Evolutionary conservation across 768 basidiomycete species (phyloP).

Genomic region (Naganishia antarctica): DNA sequence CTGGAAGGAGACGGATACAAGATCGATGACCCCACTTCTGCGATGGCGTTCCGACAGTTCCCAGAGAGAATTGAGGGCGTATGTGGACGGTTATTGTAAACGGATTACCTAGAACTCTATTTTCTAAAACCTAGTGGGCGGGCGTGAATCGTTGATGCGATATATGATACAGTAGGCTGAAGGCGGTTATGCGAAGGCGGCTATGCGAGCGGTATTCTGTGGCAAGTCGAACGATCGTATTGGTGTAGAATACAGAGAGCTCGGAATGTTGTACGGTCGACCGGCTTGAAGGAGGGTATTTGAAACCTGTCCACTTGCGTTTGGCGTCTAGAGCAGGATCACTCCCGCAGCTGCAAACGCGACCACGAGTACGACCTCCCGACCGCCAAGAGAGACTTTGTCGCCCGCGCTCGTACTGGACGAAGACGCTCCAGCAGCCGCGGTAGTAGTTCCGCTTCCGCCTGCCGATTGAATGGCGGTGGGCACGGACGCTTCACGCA

Average conservation of each 20-base stretch:
- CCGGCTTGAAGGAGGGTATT: no score
- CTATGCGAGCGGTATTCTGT: neutral
- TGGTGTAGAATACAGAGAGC: no score
- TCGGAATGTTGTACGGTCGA: no score
- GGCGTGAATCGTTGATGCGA: neutral
- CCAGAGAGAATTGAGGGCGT: no score
- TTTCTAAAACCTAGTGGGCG: neutral
- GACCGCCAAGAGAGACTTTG: neutral
- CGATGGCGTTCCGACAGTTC: no score
- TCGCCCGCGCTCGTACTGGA: neutral
- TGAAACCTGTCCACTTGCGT: no score
- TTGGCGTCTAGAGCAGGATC: neutral
- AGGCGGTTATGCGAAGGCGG: neutral
- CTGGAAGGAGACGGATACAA: no score
- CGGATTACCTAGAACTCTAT: neutral
- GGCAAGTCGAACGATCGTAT: neutral
- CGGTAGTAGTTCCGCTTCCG: slow-evolving; percentile 3
- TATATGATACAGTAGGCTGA: slow-evolving; percentile 15
- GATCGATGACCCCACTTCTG: no score
- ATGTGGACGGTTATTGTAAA: no score
- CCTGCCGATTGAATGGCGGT: neutral
- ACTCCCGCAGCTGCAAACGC: neutral
- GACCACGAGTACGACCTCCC: neutral
- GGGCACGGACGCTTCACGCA: neutral
- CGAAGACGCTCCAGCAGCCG: neutral